phyloP scores from a whole-genome alignment of 2,329 filamentous ascomycete species.

The Botryotinia convoluta region DNA sequence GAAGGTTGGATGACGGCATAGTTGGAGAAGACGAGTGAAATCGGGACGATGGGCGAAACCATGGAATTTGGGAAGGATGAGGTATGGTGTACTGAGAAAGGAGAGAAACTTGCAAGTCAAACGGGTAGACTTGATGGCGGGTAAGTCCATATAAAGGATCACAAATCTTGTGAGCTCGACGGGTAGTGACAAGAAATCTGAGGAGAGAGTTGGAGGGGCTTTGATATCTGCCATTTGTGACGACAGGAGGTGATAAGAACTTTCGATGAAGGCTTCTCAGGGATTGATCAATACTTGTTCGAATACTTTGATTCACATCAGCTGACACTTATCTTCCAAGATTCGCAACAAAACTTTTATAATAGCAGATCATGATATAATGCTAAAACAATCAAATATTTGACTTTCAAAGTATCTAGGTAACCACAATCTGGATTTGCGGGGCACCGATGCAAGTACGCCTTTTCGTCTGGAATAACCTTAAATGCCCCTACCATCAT shows the following conservation, averaged over 20 bases:
- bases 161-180: neutral
- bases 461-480: neutral
- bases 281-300: neutral
- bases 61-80: slow-evolving; percentile 24
- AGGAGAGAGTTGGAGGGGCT: neutral
- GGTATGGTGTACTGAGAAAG: slow-evolving; percentile 17
- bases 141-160: slow-evolving; percentile 2
- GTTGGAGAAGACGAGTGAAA: slow-evolving; percentile 24
- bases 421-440: neutral
- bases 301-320: neutral
- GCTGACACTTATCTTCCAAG: neutral
- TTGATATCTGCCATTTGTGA: slow-evolving; percentile 8
- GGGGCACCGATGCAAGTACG: neutral
- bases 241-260: neutral
- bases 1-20: slow-evolving; percentile 30
- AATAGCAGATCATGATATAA: neutral
- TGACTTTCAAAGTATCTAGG: no score
- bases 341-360: neutral
- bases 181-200: slow-evolving; percentile 2
- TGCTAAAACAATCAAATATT: neutral
- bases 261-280: neutral
- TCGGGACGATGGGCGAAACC: slow-evolving; percentile 26
- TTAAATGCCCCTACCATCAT: neutral
- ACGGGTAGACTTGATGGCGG: slow-evolving; percentile 1
- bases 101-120: slow-evolving; percentile 16